Conservation (phyloP, 139 green algal genomes). For the Choricystis sp. region DNA sequence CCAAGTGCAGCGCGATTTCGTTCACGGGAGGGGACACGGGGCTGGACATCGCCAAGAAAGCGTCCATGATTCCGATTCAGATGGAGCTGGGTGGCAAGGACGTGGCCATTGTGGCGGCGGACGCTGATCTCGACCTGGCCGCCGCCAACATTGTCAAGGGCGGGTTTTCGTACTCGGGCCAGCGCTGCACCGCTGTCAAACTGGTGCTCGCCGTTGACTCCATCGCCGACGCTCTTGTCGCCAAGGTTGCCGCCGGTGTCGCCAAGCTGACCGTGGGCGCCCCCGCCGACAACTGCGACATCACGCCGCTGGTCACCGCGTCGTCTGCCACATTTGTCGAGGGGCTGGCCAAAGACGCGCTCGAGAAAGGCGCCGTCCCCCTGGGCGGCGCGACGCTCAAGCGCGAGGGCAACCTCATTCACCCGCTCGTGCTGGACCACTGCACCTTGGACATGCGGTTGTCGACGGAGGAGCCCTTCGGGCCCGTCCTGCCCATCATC, state of each 20-base stretch:
- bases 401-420: slow-evolving; percentile 84
- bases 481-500: slow-evolving; percentile 83
- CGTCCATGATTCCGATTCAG: slow-evolving; percentile 83
- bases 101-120: slow-evolving; percentile 73
- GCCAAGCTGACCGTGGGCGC: slow-evolving; percentile 61
- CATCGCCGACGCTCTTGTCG: slow-evolving; percentile 11
- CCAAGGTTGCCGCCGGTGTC: slow-evolving; percentile 30
- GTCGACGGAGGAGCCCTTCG: slow-evolving; percentile 93
- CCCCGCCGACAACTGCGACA: slow-evolving; percentile 74
- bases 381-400: slow-evolving; percentile 21
- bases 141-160: slow-evolving; percentile 85
- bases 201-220: slow-evolving; percentile 16
- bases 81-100: slow-evolving; percentile 98
- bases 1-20: slow-evolving; percentile 65
- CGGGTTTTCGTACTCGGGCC: slow-evolving; percentile 76
- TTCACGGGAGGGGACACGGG: slow-evolving; percentile 77
- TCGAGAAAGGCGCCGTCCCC: slow-evolving; percentile 37
- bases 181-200: slow-evolving; percentile 90
- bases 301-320: slow-evolving; percentile 76
- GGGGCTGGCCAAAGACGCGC: slow-evolving; percentile 56
- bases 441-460: slow-evolving; percentile 80
- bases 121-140: slow-evolving; percentile 77
- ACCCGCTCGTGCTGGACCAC: slow-evolving; percentile 76
- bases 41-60: slow-evolving; percentile 66
- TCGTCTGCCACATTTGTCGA: slow-evolving; percentile 86